Evolutionary conservation across 1,139 yeast species (phyloP), one percentile per base, ranked within the genome.

Genomic region (Martiniozyma asiatica): DNA sequence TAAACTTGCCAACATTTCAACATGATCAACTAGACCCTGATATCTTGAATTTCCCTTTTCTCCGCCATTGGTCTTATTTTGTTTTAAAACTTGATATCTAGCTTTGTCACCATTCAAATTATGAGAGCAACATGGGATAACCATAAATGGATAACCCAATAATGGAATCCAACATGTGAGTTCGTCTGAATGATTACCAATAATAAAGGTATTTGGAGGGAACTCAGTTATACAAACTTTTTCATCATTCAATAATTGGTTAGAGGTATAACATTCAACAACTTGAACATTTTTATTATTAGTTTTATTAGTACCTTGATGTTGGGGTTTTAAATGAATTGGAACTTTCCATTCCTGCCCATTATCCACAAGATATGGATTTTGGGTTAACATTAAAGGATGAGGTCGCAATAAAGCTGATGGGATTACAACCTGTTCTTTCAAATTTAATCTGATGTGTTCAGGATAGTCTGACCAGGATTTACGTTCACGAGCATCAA

Each of bases 171-270:
- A 89, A 41, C 94, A 81, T 0, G 97, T 87, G 35, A 89, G 63
- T 50, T 89, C 97, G 51, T 89, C 98, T 0, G 94, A 81, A 48
- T 89, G 98, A 49, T 89, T 89, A 1, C 97, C 98, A 31, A 89
- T 85, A 24, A 87, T 56, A 46, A 89, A 89, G 0, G 94, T 76
- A 42, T 77, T 68, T 16, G 57, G 50, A 0, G 80, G 74, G 38
- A 79, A 77, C 25, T 73, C 77, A 1, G 78, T 74, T 8, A 74
- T 65, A 34, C 79, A 73, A 24, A 82, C 80, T 37, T 61, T 64
- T 1, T 76, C 63, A 4, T 82, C 72, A 14, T 61, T 52, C 16
- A 74, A 51, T 20, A 81, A 54, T 35, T 58, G 60, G 6, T 59
- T 57, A n/a, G 74, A 57, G 3, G 72, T 55, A 39, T 65, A 65